Evolutionary conservation across 352 stramenopile species (phyloP), one percentile per base, ranked within the genome.

Genomic region (Phytopythium oedochilum): DNA sequence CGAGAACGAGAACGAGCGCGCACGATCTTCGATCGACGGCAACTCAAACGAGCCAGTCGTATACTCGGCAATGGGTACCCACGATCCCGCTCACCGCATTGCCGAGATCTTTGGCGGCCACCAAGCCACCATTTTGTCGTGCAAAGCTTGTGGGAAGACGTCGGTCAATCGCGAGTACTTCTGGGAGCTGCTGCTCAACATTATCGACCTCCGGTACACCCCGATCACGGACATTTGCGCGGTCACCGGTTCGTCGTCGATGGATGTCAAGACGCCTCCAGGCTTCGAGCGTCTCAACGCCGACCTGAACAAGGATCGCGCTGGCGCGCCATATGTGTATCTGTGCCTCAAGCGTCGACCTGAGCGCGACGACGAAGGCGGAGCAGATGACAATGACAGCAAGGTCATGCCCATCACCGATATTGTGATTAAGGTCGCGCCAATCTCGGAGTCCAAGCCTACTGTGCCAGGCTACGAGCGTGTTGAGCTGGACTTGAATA

Each of bases 191-290:
- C 56, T 96, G 51, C 66, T 96, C 23, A 96, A 96, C 56, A 92
- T 96, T 83, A 91, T 96, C 39, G 86, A 96, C 51, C 68, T 96
- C 35, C 73, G 80, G 3, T 96, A 96, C 60, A 96, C 86, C 6
- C 84, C 86, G 10, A 94, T 96, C 58, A 94, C 82, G 2, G 80
- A 66, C 44, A 92, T 96, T 61, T 58, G 61, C 0, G 86, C 78
- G 5, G 81, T 94, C 11, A 88, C 68, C n/a, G 86, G 86, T 15
- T 80, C 77, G 8, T 83, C 79, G 15, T 83, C 79, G 18, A 73
- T 83, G 48, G 68, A 88, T 18, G 88, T 96, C 29, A 54, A 69
- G 39, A 86, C 72, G 0, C 86, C 86, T 0, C 51, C 56, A n/a
- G 80, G 76, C 3, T 94, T 75, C 51, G 86, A 96, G 38, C 76